A percentile compares a stretch with the other conserved stretches of the same genome.
These are phyloP conservation scores for Magnusiomyces magnusii DNA, from an alignment of 1,139 yeast species.

Conservation along the genomic window DNA sequence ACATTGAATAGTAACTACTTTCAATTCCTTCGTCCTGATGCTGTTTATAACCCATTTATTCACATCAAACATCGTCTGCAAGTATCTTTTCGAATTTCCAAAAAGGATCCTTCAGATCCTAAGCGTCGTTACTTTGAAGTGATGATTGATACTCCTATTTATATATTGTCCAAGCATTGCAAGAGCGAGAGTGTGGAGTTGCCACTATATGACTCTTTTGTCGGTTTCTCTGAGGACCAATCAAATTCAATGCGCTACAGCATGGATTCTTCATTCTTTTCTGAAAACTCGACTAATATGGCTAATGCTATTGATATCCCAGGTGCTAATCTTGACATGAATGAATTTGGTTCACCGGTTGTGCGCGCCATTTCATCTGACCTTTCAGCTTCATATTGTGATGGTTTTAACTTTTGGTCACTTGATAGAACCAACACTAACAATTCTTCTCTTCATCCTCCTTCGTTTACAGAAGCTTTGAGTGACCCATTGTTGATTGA, in stretches of 20 bases:
- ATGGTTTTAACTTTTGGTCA: neutral
- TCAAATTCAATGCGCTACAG: neutral
- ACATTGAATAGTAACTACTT: slow-evolving; percentile 14
- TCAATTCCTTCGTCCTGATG: slow-evolving; percentile 51
- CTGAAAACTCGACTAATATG: neutral
- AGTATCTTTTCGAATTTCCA: slow-evolving; percentile 70
- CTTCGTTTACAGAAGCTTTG: slow-evolving; percentile 1
- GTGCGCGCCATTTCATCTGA: slow-evolving; percentile 11
- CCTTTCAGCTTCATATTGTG: slow-evolving; percentile 3
- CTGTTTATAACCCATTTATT: slow-evolving; percentile 58
- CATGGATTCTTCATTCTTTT: neutral
- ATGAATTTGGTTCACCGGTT: slow-evolving; percentile 8
- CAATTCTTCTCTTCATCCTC: neutral
- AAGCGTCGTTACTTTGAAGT: slow-evolving; percentile 80
- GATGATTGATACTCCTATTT: slow-evolving; percentile 83
- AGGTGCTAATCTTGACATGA: neutral
- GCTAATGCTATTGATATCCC: neutral
- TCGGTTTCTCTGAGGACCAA: slow-evolving; percentile 44
- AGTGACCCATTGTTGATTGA: neutral
- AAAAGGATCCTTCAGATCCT: slow-evolving; percentile 47
- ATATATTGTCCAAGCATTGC: slow-evolving; percentile 68
- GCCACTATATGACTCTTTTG: slow-evolving; percentile 45
- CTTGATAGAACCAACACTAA: neutral
- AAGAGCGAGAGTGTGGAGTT: slow-evolving; percentile 57
- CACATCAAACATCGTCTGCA: slow-evolving; percentile 71